Evolutionary conservation across 2,329 filamentous ascomycete genomes (phyloP), one percentile per base, ranked within the genome.

Genomic region (Trichophaea hybrida): DNA sequence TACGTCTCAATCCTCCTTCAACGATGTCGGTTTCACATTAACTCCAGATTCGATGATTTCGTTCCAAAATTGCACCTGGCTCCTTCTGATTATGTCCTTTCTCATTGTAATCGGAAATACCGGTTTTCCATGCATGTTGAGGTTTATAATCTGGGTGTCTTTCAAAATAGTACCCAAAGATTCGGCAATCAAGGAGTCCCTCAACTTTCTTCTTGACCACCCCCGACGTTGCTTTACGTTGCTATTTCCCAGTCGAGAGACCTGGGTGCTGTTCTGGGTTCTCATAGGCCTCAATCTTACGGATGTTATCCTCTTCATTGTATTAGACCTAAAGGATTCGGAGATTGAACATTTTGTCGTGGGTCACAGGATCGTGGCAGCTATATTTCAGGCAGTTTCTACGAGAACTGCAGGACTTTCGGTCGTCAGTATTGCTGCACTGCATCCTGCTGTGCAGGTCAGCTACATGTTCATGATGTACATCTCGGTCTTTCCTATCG

Each of bases 381-480:
- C 87, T 12, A 80, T 93, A 65, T 98, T 97, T 70, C 90, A 96
- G 72, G 91, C 91, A 1, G 83, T 85, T 0, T 84, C 88, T 4
- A 97, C 91, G 0, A 78, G 93, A 70, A 97, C 93, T 0, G 91
- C 93, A 2, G 91, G 93, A 0, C 95, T 96, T 69, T 78, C 86
- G 1, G 86, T 86, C 34, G 80, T 97, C 67, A 88, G 85, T 70
- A 74, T 97, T 43, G 76, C 85, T 1, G 74, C 79, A 0, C 76
- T 98, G 1, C 90, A 97, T 66, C 90, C 93, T 1, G 93, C 86
- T 2, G 88, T 96, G 60, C 90, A 95, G 69, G 88, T 94, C 12
- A 88, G 89, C 31, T 97, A 96, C 74, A 76, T 97, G 73, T 64
- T 97, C 72, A 97, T 97, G 93, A 97, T 97, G 93, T 97, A 97